A percentile compares a stretch with the other conserved stretches of the same genome.
Conservation (phyloP, 805 yeast genomes). For the Candida schatavii region DNA sequence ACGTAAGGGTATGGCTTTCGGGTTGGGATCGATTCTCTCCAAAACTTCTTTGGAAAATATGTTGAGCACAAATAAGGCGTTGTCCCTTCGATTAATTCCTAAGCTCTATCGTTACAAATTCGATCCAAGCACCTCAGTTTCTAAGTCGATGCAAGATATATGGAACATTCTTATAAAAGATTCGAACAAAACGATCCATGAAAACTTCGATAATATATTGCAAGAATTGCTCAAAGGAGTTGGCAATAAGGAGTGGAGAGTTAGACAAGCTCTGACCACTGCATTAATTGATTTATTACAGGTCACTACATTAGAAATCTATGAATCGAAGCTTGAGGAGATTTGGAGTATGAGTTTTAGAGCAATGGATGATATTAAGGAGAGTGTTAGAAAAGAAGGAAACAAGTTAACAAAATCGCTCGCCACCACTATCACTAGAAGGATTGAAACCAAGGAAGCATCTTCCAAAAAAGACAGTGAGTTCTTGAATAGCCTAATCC, state of each 20-base stretch:
- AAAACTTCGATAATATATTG: slow-evolving; percentile 57
- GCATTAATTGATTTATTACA: slow-evolving; percentile 72
- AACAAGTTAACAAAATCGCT: slow-evolving; percentile 61
- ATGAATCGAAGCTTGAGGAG: slow-evolving; percentile 52
- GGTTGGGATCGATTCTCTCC: slow-evolving; percentile 80
- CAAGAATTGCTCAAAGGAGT: slow-evolving; percentile 63
- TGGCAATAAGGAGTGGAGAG: slow-evolving; percentile 89
- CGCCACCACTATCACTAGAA: slow-evolving; percentile 58
- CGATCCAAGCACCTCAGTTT: slow-evolving; percentile 77
- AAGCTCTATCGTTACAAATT: slow-evolving; percentile 78
- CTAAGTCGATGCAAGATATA: slow-evolving; percentile 81
- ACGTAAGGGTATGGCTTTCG: slow-evolving; percentile 91
- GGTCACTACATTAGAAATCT: slow-evolving; percentile 51
- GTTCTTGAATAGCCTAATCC: slow-evolving; percentile 60
- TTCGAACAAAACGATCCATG: slow-evolving; percentile 50
- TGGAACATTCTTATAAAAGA: slow-evolving; percentile 74
- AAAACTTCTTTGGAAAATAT: slow-evolving; percentile 69
- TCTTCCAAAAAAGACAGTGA: slow-evolving; percentile 40
- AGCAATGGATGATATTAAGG: slow-evolving; percentile 90
- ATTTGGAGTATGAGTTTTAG: slow-evolving; percentile 90
- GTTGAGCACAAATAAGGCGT: slow-evolving; percentile 48
- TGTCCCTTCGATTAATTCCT: slow-evolving; percentile 68
- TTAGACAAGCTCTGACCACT: slow-evolving; percentile 78
- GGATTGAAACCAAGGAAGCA: slow-evolving; percentile 43
- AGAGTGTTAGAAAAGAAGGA: slow-evolving; percentile 85